phyloP scores from a whole-genome alignment of 768 basidiomycete species.

The Boletus fagicola region DNA sequence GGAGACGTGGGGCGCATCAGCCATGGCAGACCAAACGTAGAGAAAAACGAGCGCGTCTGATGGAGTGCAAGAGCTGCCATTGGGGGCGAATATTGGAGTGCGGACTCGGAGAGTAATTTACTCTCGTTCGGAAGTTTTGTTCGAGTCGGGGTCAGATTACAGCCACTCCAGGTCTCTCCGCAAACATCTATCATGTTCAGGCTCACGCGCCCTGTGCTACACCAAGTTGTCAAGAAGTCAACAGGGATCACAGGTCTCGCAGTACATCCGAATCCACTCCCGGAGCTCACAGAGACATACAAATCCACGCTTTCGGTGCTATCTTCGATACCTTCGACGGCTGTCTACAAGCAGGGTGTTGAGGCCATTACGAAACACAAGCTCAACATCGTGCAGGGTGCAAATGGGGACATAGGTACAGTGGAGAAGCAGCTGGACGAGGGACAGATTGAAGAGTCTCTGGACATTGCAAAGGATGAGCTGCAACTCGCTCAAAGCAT shows the following conservation, averaged over 20 bases:
- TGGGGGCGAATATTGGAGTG: slow-evolving; percentile 1
- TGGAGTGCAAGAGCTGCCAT: slow-evolving; percentile 44
- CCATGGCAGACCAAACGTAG: slow-evolving; percentile 28
- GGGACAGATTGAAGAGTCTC: slow-evolving; percentile 83
- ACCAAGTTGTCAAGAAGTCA: slow-evolving; percentile 64
- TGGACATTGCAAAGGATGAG: slow-evolving; percentile 83
- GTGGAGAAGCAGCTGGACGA: slow-evolving; percentile 78
- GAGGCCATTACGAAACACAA: slow-evolving; percentile 84
- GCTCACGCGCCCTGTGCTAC: slow-evolving; percentile 67
- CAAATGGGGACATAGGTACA: slow-evolving; percentile 59
- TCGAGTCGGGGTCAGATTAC: background rate
- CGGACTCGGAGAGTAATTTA: background rate
- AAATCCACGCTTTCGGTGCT: slow-evolving; percentile 71
- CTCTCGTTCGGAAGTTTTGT: background rate
- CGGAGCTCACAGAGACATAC: slow-evolving; percentile 73
- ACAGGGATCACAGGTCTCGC: slow-evolving; percentile 84
- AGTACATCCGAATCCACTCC: slow-evolving; percentile 83
- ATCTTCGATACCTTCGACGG: slow-evolving; percentile 68
- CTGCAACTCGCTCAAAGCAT: slow-evolving; percentile 73
- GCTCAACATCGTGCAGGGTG: slow-evolving; percentile 66
- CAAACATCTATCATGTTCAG: slow-evolving; percentile 60
- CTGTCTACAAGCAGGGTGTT: slow-evolving; percentile 86
- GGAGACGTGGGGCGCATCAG: slow-evolving; percentile 14
- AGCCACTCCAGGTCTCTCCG: slow-evolving; percentile 16
- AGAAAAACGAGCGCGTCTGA: slow-evolving; percentile 30